Percentiles rank a stretch among this genome's conserved stretches.
These are phyloP conservation scores for Tylopilus balloui DNA, from an alignment of 768 basidiomycete genomes.

Conservation along the genomic window DNA sequence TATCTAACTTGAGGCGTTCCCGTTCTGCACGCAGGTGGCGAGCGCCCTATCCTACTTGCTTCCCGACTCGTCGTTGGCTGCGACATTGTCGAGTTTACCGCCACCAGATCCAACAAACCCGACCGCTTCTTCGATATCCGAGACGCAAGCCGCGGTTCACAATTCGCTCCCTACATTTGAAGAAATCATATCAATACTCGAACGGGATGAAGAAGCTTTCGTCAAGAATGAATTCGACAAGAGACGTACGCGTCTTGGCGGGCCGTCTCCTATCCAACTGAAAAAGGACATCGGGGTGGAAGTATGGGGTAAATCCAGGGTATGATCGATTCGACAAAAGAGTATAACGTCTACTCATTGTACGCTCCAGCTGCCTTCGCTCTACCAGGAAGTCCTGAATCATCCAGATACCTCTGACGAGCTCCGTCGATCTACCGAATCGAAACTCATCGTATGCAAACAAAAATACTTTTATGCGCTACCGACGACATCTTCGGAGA, in stretches of 20 bases:
- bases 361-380: conserved; percentile 51
- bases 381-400: conserved; percentile 78
- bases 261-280: conserved; percentile 53
- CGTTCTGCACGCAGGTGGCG: conserved; percentile 47
- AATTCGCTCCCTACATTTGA: conserved; percentile 68
- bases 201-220: conserved; percentile 54
- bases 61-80: conserved; percentile 63
- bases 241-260: conserved; percentile 72
- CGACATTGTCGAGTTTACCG: conserved; percentile 61
- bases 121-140: conserved; percentile 50
- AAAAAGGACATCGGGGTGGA: conserved; percentile 64
- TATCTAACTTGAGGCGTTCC: not conserved
- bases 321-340: conserved; percentile 23
- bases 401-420: conserved; percentile 78
- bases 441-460: conserved; percentile 66
- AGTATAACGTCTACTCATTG: conserved; percentile 8
- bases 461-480: conserved; percentile 58
- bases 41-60: conserved; percentile 65
- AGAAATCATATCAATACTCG: conserved; percentile 62
- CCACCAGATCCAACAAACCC: conserved; percentile 76
- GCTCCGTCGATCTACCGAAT: conserved; percentile 71
- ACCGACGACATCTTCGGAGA: conserved; percentile 41
- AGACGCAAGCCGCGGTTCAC: conserved; percentile 58
- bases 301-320: conserved; percentile 58
- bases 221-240: conserved; percentile 69